Evolutionary conservation across 805 yeast genomes (phyloP).

Genomic region (Tetrapisispora pingtungensis): DNA sequence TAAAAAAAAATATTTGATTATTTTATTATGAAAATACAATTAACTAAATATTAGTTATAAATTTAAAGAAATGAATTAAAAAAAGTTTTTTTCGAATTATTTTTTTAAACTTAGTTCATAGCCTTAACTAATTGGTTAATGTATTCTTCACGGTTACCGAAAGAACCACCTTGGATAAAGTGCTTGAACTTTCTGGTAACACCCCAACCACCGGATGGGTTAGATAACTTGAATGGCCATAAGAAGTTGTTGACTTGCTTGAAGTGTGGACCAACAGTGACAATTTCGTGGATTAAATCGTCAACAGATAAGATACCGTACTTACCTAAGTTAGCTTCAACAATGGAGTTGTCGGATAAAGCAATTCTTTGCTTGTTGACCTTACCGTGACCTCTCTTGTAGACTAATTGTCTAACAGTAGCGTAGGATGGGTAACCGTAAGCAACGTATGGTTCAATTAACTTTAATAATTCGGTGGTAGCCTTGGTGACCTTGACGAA

Average conservation of each 20-base stretch:
- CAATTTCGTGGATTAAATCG: slow-evolving; percentile 92
- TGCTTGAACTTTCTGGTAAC: slow-evolving; percentile 93
- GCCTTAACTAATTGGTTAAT: slow-evolving; percentile 90
- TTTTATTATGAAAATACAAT: slow-evolving; percentile 2
- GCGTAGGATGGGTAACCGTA: slow-evolving; percentile 95
- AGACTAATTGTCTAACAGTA: slow-evolving; percentile 82
- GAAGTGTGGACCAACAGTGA: slow-evolving; percentile 97
- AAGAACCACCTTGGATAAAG: slow-evolving; percentile 96
- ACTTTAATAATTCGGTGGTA: slow-evolving; percentile 80
- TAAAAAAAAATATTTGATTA: not conserved
- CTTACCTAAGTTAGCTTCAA: slow-evolving; percentile 82
- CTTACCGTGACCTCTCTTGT: slow-evolving; percentile 98
- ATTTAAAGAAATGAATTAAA: slow-evolving; percentile 1
- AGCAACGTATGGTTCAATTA: slow-evolving; percentile 94
- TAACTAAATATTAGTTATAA: slow-evolving; percentile 1
- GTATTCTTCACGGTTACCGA: slow-evolving; percentile 96
- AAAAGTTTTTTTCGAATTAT: not conserved
- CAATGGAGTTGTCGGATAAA: slow-evolving; percentile 75
- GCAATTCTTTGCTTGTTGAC: slow-evolving; percentile 92
- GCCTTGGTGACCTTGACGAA: slow-evolving; percentile 94
- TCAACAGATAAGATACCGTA: slow-evolving; percentile 87
- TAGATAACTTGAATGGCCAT: slow-evolving; percentile 95
- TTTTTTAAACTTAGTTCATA: slow-evolving; percentile 56
- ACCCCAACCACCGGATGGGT: slow-evolving; percentile 98
- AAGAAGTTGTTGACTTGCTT: slow-evolving; percentile 97